phyloP scores from a whole-genome alignment of 257 asterid species.

The Osmanthus fragrans region DNA sequence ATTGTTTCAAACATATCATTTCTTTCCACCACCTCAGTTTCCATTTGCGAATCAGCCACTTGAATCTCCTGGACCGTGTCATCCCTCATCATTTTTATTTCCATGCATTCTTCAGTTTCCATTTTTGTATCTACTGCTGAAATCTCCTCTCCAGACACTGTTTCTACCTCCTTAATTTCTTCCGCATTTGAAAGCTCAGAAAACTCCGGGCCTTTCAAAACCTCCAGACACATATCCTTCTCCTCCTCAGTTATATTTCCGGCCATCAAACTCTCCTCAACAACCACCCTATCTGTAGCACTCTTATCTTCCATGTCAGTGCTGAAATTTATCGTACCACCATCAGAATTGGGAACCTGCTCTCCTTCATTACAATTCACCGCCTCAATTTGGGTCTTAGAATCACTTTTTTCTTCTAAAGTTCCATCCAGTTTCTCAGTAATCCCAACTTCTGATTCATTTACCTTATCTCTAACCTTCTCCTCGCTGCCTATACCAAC shows the following conservation, averaged over 20 bases:
- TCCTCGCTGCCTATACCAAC: constrained; percentile 26
- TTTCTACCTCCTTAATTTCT: constrained; percentile 28
- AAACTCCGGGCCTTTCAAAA: constrained; percentile 25
- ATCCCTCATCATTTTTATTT: not conserved
- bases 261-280: constrained; percentile 25
- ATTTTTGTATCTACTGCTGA: constrained; percentile 30
- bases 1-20: constrained; percentile 20
- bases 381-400: constrained; percentile 17
- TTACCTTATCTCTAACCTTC: constrained; percentile 28
- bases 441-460: constrained; percentile 30
- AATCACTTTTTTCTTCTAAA: not conserved
- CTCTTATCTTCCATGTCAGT: constrained; percentile 28
- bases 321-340: constrained; percentile 9
- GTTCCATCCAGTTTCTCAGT: constrained; percentile 21
- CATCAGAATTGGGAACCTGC: constrained; percentile 28
- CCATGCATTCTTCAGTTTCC: constrained; percentile 30
- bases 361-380: constrained; percentile 36
- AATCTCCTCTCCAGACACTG: constrained; percentile 29
- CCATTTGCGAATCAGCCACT: not conserved
- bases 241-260: constrained; percentile 28
- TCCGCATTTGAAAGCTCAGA: constrained; percentile 26
- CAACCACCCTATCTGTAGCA: constrained; percentile 26
- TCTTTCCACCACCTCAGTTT: constrained; percentile 15
- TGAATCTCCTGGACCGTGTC: not conserved
- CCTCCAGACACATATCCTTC: constrained; percentile 21